These are phyloP conservation scores for Fusarium chaquense DNA, from an alignment of 2,329 filamentous ascomycete genomes.

Conservation along the genomic window DNA sequence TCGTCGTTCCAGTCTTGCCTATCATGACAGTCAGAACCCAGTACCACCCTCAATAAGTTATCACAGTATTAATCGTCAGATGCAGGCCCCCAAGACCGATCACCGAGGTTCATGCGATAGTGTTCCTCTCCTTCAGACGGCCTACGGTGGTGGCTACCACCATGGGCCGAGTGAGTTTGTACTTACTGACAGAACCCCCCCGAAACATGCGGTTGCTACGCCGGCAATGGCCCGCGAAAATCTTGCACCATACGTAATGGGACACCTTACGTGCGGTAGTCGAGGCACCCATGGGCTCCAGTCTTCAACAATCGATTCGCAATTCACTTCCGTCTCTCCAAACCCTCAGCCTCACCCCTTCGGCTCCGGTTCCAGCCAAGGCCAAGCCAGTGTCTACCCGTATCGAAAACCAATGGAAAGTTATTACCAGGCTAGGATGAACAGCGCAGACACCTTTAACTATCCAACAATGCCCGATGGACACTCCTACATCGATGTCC, in stretches of 20 bases:
- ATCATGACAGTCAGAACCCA: conserved; percentile 45
- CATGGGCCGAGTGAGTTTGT: conserved; percentile 16
- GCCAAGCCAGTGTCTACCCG: conserved; percentile 4
- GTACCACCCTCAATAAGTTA: conserved; percentile 28
- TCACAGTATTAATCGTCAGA: conserved; percentile 39
- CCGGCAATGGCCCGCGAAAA: conserved; percentile 1
- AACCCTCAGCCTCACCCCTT: not conserved
- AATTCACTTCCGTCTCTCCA: conserved; percentile 3
- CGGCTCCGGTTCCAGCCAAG: not conserved
- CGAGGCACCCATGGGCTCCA: conserved; percentile 4
- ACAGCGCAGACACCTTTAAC: not conserved
- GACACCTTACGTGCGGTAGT: not conserved
- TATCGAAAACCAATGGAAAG: conserved; percentile 6
- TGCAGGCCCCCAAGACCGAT: conserved; percentile 37
- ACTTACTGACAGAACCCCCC: conserved; percentile 21
- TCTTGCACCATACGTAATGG: not conserved
- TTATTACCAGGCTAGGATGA: conserved; percentile 1
- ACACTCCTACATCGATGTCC: not conserved
- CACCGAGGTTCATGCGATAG: conserved; percentile 36
- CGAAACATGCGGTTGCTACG: conserved; percentile 1
- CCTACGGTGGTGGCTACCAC: conserved; percentile 1
- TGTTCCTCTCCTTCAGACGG: not conserved
- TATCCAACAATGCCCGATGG: not conserved
- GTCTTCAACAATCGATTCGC: not conserved
- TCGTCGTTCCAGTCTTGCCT: conserved; percentile 36